Evolutionary conservation across 345 rosid species (phyloP), one percentile per base, ranked within the genome.

Genomic region (Crucihimalaya himalaica): DNA sequence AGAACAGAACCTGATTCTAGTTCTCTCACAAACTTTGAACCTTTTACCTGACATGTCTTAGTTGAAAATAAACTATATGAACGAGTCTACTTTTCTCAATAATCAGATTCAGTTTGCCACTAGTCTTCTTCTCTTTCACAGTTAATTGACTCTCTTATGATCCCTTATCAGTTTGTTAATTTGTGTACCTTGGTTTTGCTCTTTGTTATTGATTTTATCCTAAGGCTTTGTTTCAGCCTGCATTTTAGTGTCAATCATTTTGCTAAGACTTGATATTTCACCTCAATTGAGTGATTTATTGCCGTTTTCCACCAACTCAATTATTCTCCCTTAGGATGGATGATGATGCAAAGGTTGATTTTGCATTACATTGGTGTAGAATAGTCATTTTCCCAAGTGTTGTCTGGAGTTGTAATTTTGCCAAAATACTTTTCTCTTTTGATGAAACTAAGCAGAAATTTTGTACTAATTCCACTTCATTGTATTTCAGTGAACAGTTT

Each of bases 401-500:
- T 46, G 42, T 12, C 31, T 43, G 66, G 66, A 21, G 6, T 23
- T 15, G 40, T 8, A 25, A 4, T 29, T 60, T 59, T 66, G 4
- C 40, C 19, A 47, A 14, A 37, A 13, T 35, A 53, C 15, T 43
- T 37, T 4, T 5, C 28, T n/a, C 37, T 43, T 7, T 43, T 9
- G 34, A 6, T 15, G 12, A 20, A 37, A 3, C 28, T 19, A 40
- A 21, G 47, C 39, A 43, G 46, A 43, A 13, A 4, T 5, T 42
- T 55, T 75, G n/a, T 52, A 62, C 23, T 65, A 31, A 71, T 23
- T 48, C 48, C 28, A 23, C 13, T 64, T 71, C 52, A 23, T 48
- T 40, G 5, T 31, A 1, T 71, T 79, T 78, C 88, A 95, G 99
- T 95, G 85, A 87, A 84, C 65, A 73, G 74, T 77, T 72, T 87